These are phyloP conservation scores for Ophiostoma ips DNA, from an alignment of 2,329 filamentous ascomycete genomes.

Conservation along the genomic window DNA sequence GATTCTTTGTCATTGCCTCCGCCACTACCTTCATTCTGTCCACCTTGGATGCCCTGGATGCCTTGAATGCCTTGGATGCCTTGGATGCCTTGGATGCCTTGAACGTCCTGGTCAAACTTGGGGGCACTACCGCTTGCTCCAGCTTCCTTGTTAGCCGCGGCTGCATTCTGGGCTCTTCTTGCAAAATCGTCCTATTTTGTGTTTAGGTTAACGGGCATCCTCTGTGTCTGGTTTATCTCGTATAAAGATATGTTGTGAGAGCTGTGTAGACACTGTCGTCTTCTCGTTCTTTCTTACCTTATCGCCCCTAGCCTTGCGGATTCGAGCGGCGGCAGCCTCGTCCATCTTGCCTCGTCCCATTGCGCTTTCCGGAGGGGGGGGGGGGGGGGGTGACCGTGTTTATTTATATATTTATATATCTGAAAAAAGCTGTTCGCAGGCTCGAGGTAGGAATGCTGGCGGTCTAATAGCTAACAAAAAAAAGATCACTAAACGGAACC, in stretches of 20 bases:
- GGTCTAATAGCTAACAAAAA: no score
- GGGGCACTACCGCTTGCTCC: conserved; percentile 10
- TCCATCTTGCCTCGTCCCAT: conserved; percentile 29
- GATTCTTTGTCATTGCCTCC: no score
- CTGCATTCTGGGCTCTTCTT: conserved; percentile 23
- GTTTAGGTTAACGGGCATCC: no score
- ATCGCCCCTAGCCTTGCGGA: conserved; percentile 27
- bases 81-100: background rate
- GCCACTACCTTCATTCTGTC: no score
- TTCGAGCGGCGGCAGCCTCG: conserved; percentile 27
- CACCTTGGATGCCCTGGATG: no score
- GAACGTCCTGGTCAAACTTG: background rate
- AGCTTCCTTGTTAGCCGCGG: conserved; percentile 20
- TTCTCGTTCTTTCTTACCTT: conserved; percentile 18
- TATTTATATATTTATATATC: no score
- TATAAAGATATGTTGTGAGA: no score
- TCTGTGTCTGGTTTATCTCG: no score
- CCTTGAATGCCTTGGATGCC: background rate
- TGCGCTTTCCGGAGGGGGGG: background rate
- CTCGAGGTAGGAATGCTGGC: no score
- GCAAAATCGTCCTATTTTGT: conserved; percentile 24
- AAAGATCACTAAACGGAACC: no score
- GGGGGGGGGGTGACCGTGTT: no score
- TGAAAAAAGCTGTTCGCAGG: no score
- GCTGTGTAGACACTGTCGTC: background rate